These are phyloP conservation scores for Fusarium austroafricanum DNA, from an alignment of 2,329 filamentous ascomycete species.

Conservation along the genomic window DNA sequence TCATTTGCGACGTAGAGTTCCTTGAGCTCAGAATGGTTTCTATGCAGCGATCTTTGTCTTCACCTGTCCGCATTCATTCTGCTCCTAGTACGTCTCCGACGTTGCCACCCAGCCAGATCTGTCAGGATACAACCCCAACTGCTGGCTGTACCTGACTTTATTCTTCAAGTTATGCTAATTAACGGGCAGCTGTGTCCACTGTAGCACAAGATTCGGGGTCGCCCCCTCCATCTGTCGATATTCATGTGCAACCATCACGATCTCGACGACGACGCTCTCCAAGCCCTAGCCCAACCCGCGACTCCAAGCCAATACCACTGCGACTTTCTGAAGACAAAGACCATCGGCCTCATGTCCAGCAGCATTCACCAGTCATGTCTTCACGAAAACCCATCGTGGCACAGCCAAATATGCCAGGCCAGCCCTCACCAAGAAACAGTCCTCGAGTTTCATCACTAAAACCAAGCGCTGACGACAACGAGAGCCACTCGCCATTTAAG, in stretches of 20 bases:
- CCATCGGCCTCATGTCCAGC: slow-evolving; percentile 53
- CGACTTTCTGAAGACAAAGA: slow-evolving; percentile 60
- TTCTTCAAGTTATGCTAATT: slow-evolving; percentile 46
- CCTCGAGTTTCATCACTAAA: slow-evolving; percentile 45
- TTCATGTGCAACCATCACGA: slow-evolving; percentile 62
- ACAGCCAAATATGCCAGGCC: slow-evolving; percentile 53
- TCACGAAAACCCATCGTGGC: slow-evolving; percentile 63
- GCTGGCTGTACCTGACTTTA: slow-evolving; percentile 19
- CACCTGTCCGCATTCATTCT: slow-evolving; percentile 68
- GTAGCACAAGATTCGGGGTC: slow-evolving; percentile 58
- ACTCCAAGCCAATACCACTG: slow-evolving; percentile 55
- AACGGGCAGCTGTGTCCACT: slow-evolving; percentile 49
- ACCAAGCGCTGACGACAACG: slow-evolving; percentile 52
- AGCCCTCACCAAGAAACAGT: slow-evolving; percentile 47
- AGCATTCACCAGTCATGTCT: slow-evolving; percentile 53
- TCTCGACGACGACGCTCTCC: slow-evolving; percentile 64
- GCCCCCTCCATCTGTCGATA: slow-evolving; percentile 66
- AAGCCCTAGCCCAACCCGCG: slow-evolving; percentile 63
- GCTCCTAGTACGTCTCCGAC: slow-evolving; percentile 67
- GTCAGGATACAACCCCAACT: neutral
- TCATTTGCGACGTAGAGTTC: slow-evolving; percentile 46
- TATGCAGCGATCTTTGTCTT: slow-evolving; percentile 72
- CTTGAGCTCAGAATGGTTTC: slow-evolving; percentile 67
- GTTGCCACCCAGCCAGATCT: slow-evolving; percentile 17
- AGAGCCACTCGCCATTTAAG: slow-evolving; percentile 55